phyloP scores from a whole-genome alignment of 169 alveolate genomes.

The Plasmodium inui region DNA sequence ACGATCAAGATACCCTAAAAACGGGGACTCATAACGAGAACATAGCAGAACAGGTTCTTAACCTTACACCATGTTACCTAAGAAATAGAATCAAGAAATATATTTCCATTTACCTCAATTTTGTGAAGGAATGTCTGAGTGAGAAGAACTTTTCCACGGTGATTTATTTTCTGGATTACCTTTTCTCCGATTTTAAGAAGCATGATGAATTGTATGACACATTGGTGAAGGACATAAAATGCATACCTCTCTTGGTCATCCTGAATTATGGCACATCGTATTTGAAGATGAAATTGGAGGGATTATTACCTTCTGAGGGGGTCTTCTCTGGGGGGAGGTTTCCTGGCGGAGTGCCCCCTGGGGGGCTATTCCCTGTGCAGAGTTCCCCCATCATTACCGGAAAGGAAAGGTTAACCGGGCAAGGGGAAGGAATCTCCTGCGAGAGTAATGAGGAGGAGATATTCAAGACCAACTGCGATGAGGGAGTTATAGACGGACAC shows the following conservation, averaged over 20 bases:
- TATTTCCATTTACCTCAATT: constrained; percentile 4
- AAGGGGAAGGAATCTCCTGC: neutral
- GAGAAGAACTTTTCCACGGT: constrained; percentile 46
- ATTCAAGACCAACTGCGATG: neutral
- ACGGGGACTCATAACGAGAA: neutral
- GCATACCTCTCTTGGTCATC: constrained; percentile 36
- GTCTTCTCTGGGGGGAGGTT: neutral
- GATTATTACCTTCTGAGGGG: neutral
- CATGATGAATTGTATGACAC: constrained; percentile 23
- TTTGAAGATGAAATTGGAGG: constrained; percentile 30
- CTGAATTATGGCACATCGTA: constrained; percentile 27
- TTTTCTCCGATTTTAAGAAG: constrained; percentile 73
- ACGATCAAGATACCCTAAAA: neutral
- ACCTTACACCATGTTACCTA: constrained; percentile 23
- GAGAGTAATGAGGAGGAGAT: neutral
- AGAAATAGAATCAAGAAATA: constrained; percentile 33
- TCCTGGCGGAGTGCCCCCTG: neutral
- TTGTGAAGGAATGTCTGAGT: constrained; percentile 52
- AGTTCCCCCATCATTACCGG: neutral
- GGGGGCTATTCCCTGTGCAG: neutral
- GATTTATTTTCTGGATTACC: constrained; percentile 50
- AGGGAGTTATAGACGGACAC: neutral
- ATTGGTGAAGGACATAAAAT: constrained; percentile 6
- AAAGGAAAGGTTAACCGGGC: neutral
- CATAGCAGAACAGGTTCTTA: constrained; percentile 4